phyloP scores from a whole-genome alignment of 2,329 filamentous ascomycete species.

The Cercospora berteroae region DNA sequence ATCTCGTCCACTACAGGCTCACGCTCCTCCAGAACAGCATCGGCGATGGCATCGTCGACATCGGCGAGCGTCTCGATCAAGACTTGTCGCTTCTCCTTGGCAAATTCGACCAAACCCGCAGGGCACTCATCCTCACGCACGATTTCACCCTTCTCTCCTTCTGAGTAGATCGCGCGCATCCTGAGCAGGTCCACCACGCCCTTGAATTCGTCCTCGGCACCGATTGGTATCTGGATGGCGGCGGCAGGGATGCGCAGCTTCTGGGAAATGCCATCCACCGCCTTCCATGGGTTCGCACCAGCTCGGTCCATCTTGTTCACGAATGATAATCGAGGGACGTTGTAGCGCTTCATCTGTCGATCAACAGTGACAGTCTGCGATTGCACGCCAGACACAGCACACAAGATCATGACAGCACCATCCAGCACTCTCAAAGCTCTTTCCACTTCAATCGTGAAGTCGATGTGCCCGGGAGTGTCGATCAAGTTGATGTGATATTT shows the following conservation, averaged over 20 bases:
- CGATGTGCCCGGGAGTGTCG: slow-evolving; percentile 96
- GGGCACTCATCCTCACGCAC: slow-evolving; percentile 80
- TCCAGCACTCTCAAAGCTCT: slow-evolving; percentile 90
- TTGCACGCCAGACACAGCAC: slow-evolving; percentile 94
- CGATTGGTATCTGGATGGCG: slow-evolving; percentile 92
- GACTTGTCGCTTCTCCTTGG: slow-evolving; percentile 75
- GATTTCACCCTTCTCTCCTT: slow-evolving; percentile 73
- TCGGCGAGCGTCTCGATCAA: slow-evolving; percentile 95
- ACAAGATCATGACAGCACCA: slow-evolving; percentile 97
- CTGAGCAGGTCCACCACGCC: slow-evolving; percentile 89
- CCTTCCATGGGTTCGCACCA: slow-evolving; percentile 97
- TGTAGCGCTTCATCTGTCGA: slow-evolving; percentile 97
- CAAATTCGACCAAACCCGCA: slow-evolving; percentile 71
- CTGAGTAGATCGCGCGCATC: slow-evolving; percentile 92
- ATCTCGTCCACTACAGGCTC: slow-evolving; percentile 79
- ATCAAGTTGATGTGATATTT: slow-evolving; percentile 98
- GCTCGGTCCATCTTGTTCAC: slow-evolving; percentile 99
- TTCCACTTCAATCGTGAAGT: slow-evolving; percentile 99
- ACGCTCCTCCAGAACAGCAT: slow-evolving; percentile 86
- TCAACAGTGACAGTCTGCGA: slow-evolving; percentile 98
- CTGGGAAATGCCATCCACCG: slow-evolving; percentile 93
- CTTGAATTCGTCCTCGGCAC: slow-evolving; percentile 83
- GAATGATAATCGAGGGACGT: slow-evolving; percentile 91
- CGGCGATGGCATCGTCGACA: slow-evolving; percentile 96
- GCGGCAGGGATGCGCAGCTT: slow-evolving; percentile 93